These are phyloP conservation scores for Helotiales sp. DNA, from an alignment of 2,329 filamentous ascomycete species.

Conservation along the genomic window DNA sequence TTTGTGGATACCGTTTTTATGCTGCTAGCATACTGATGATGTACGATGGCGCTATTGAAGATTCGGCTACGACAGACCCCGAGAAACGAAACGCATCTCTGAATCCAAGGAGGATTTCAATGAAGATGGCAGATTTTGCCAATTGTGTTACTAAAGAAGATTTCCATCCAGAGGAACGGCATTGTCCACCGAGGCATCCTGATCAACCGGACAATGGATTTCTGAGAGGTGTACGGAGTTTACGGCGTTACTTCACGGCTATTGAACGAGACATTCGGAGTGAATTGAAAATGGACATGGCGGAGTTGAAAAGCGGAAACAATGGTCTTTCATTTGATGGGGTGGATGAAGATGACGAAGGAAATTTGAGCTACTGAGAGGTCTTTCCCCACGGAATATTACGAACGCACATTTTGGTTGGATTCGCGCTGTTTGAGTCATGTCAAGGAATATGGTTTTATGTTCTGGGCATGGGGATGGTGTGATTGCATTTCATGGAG, in stretches of 20 bases:
- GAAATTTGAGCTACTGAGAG: neutral
- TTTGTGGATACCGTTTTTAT: conserved; percentile 91
- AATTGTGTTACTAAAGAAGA: conserved; percentile 94
- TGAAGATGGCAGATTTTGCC: conserved; percentile 98
- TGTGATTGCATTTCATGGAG: neutral
- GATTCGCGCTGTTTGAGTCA: neutral
- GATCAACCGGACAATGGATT: conserved; percentile 85
- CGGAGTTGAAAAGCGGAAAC: conserved; percentile 3
- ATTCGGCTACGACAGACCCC: conserved; percentile 47
- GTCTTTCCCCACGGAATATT: neutral
- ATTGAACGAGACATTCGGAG: conserved; percentile 76
- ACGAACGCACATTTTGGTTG: neutral
- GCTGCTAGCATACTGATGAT: conserved; percentile 93
- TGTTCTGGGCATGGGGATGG: neutral
- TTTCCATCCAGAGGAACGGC: conserved; percentile 52
- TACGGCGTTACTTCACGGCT: conserved; percentile 81
- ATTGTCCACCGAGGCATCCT: conserved; percentile 80
- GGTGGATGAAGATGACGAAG: conserved; percentile 25
- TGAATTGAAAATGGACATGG: conserved; percentile 19
- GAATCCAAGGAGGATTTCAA: conserved; percentile 64
- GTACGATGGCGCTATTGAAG: conserved; percentile 80
- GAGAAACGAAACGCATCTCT: conserved; percentile 39
- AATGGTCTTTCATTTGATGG: conserved; percentile 3
- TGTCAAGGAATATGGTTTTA: neutral
- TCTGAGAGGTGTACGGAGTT: conserved; percentile 75